Evolutionary conservation across 768 basidiomycete species (phyloP), one percentile per base, ranked within the genome.

Genomic region (Russula vinacea): DNA sequence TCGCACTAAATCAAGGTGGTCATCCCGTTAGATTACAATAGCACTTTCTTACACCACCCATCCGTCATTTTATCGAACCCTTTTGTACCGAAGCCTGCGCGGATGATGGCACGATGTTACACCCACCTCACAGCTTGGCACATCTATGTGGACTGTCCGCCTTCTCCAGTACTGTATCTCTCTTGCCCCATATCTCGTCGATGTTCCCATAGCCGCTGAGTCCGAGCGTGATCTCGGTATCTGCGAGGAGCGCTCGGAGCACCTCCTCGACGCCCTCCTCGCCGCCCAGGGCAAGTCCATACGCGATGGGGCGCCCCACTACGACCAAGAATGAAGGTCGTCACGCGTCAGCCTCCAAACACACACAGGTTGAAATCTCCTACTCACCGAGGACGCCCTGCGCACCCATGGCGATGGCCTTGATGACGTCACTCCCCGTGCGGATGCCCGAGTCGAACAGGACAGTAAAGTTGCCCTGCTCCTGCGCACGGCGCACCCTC

Each of bases 391-490:
- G 73, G 19, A 94, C 85, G 9, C 79, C 91, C 68, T 94, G 87
- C 9, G 94, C 94, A 49, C 94, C 92, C 0, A 95, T 78, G 93
- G 29, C 29, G 29, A 29, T 29, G 29, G 29, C 29, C 29, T 29
- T 29, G 29, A 29, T 29, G 5, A 29, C 83, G 66, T 96, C 93
- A 50, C 84, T 83, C 11, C 90, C 93, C 0, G 87, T 89, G 52
- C 93, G 84, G 64, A 94, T 86, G 8, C 93, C 92, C 56, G 86
- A 92, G 71, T 88, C 86, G 69, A 88, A 91, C 5, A 94, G 76
- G 39, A 94, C 75, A 1, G 87, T 85, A 44, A 92, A 73, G 62
- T 81, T 81, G 1, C 88, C 88, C 14, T 79, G 73, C 7, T 71
- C 71, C 70, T 90, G 87, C 0, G 87, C 87, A 3, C 75, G 77